These are phyloP conservation scores for Quercus bicolor DNA, from an alignment of 306 rosid genomes.

Conservation along the genomic window DNA sequence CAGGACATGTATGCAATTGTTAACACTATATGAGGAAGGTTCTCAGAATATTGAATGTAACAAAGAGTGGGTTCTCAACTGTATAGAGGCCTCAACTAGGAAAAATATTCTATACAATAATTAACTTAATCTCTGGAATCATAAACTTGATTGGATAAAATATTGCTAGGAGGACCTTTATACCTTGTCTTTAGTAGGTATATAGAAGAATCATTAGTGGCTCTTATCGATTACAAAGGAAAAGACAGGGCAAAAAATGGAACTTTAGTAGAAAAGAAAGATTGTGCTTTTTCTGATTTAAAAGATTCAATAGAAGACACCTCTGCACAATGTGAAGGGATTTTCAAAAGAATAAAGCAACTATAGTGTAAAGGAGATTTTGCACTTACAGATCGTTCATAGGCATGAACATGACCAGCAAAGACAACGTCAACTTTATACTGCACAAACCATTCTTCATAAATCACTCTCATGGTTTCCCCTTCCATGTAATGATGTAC, in stretches of 20 bases:
- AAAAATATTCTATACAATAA: neutral
- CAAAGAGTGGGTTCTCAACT: neutral
- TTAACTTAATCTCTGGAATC: neutral
- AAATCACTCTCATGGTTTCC: slow-evolving; percentile 58
- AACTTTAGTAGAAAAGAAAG: neutral
- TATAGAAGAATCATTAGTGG: neutral
- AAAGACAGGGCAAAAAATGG: neutral
- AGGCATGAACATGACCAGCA: slow-evolving; percentile 69
- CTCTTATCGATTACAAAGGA: neutral
- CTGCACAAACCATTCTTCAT: slow-evolving; percentile 56
- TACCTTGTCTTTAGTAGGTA: neutral
- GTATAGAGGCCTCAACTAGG: neutral
- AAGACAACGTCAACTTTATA: slow-evolving; percentile 57
- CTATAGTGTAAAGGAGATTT: neutral
- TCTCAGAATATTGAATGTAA: neutral
- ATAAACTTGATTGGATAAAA: neutral
- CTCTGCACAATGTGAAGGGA: neutral
- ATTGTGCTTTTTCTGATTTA: neutral
- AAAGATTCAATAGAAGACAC: neutral
- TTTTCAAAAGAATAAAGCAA: neutral
- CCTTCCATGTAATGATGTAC: slow-evolving; percentile 81
- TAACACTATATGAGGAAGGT: neutral
- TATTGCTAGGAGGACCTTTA: neutral
- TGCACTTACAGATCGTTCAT: slow-evolving; percentile 65
- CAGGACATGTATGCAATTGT: neutral